Conservation (phyloP, 1,284 basidiomycete genomes). For the Entoloma clypeatum region DNA sequence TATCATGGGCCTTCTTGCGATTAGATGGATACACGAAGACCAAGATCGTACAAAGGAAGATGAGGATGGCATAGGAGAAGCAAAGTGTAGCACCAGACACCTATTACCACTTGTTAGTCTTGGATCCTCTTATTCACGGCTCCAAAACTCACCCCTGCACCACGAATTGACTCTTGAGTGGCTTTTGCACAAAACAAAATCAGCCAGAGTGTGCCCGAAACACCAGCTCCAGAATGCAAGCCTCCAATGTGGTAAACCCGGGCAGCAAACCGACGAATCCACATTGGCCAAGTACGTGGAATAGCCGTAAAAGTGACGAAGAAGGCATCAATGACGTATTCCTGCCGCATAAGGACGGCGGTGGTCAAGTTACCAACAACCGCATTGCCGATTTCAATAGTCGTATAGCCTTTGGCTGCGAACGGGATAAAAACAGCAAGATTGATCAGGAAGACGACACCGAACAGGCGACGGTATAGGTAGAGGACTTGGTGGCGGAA, state of each 20-base stretch:
- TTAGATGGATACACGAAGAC: conserved; percentile 51
- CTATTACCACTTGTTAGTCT: conserved; percentile 7
- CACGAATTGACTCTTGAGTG: conserved; percentile 43
- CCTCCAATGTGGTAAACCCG: conserved; percentile 60
- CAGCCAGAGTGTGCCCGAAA: conserved; percentile 54
- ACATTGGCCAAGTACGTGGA: conserved; percentile 52
- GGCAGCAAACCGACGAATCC: conserved; percentile 49
- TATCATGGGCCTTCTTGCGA: conserved; percentile 46
- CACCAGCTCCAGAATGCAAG: conserved; percentile 53
- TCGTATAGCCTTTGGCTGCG: conserved; percentile 38
- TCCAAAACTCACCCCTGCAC: conserved; percentile 7
- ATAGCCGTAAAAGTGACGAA: conserved; percentile 50
- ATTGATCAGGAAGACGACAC: conserved; percentile 52
- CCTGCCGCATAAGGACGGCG: conserved; percentile 59
- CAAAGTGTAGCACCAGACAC: conserved; percentile 46
- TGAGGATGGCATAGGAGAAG: conserved; percentile 49
- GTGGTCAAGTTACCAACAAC: conserved; percentile 52
- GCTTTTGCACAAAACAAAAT: conserved; percentile 48
- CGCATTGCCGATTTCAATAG: conserved; percentile 44
- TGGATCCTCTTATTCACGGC: neutral
- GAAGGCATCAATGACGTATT: conserved; percentile 57
- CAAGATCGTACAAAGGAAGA: conserved; percentile 48
- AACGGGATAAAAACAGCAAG: conserved; percentile 48
- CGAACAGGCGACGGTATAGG: conserved; percentile 55
- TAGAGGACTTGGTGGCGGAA: conserved; percentile 52